phyloP scores from a whole-genome alignment of 345 rosid genomes.

The Syzygium jambos region DNA sequence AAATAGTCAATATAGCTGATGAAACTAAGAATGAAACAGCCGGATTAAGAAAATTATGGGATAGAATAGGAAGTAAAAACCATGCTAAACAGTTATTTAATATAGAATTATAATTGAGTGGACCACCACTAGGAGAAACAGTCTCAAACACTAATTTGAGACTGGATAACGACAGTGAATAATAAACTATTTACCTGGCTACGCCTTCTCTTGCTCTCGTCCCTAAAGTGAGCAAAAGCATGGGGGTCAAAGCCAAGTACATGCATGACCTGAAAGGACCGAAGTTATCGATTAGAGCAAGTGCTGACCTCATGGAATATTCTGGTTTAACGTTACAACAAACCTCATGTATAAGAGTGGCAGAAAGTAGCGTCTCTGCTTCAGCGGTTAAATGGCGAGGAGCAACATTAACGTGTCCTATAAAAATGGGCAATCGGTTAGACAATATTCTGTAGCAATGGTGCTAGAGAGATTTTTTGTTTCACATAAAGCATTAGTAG shows the following conservation, averaged over 20 bases:
- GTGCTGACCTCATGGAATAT: background rate
- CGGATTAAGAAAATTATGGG: background rate
- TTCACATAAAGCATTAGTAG: background rate
- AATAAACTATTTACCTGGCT: slow-evolving; percentile 41
- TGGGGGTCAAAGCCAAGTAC: slow-evolving; percentile 99
- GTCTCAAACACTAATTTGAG: background rate
- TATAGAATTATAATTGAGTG: background rate
- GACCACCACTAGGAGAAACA: background rate
- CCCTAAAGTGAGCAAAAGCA: slow-evolving; percentile 97
- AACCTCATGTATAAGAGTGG: slow-evolving; percentile 97
- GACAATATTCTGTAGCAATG: background rate
- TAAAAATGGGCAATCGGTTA: background rate
- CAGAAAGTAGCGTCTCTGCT: slow-evolving; percentile 94
- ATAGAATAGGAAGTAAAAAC: background rate
- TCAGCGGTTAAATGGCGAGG: slow-evolving; percentile 99
- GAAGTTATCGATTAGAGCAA: background rate
- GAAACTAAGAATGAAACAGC: background rate
- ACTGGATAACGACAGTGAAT: background rate
- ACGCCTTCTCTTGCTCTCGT: slow-evolving; percentile 96
- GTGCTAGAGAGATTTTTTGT: background rate
- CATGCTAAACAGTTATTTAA: background rate
- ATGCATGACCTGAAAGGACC: slow-evolving; percentile 72
- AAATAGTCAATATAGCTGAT: background rate
- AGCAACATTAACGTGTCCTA: slow-evolving; percentile 98
- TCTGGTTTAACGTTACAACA: background rate